These are phyloP conservation scores for Tothia fuscella DNA, from an alignment of 2,329 filamentous ascomycete species.

Conservation along the genomic window DNA sequence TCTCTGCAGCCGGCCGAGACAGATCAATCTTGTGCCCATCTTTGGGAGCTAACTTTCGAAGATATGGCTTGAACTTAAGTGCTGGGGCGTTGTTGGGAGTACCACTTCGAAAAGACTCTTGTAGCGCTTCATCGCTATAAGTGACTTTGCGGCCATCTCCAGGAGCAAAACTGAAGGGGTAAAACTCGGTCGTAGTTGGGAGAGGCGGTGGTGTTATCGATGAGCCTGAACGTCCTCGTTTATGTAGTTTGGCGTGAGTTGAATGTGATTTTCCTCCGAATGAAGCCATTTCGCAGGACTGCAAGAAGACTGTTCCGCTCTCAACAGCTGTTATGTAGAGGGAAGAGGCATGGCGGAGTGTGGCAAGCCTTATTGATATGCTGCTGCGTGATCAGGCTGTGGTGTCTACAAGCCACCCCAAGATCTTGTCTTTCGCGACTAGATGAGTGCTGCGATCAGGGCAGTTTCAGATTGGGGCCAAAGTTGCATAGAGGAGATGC, in stretches of 20 bases:
- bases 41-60: constrained; percentile 40
- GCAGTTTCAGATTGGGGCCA: too few species aligned
- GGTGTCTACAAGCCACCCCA: too few species aligned
- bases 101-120: background rate
- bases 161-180: background rate
- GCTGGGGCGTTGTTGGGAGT: background rate
- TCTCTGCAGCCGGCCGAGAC: constrained; percentile 42
- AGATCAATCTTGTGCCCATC: constrained; percentile 41
- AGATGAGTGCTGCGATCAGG: too few species aligned
- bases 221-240: constrained; percentile 27
- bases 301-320: too few species aligned
- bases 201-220: constrained; percentile 19
- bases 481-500: too few species aligned
- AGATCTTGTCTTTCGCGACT: too few species aligned
- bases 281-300: too few species aligned
- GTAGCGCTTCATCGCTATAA: background rate
- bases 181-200: constrained; percentile 15
- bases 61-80: constrained; percentile 43
- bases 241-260: constrained; percentile 28
- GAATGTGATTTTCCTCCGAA: constrained; percentile 13
- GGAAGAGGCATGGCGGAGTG: too few species aligned
- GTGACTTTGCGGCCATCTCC: background rate
- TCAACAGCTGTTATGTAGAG: too few species aligned
- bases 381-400: too few species aligned
- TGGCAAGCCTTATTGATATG: too few species aligned